phyloP scores from a whole-genome alignment of 1,284 basidiomycete genomes.

The Cryptococcus jaspeensis region DNA sequence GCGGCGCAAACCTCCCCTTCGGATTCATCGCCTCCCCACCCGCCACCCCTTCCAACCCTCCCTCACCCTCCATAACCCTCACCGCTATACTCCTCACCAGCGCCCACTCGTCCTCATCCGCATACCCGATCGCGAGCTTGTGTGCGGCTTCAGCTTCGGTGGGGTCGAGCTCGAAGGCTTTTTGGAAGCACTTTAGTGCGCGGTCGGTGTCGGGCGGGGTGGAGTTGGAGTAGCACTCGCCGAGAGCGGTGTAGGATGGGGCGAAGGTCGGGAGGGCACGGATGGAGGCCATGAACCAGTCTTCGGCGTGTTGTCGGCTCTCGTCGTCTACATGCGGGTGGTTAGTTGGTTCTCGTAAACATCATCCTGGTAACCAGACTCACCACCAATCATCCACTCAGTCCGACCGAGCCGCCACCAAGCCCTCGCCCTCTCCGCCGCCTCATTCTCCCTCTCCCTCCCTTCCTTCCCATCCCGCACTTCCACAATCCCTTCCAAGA shows the following conservation, averaged over 20 bases:
- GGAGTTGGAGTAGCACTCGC: slow-evolving; percentile 79
- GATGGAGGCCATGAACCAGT: slow-evolving; percentile 77
- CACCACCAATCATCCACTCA: slow-evolving; percentile 73
- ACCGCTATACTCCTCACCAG: slow-evolving; percentile 89
- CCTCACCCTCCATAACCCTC: slow-evolving; percentile 89
- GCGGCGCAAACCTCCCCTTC: slow-evolving; percentile 60
- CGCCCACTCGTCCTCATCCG: slow-evolving; percentile 92
- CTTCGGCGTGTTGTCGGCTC: slow-evolving; percentile 65
- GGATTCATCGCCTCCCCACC: slow-evolving; percentile 56
- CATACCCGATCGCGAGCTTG: slow-evolving; percentile 82
- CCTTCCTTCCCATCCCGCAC: slow-evolving; percentile 60
- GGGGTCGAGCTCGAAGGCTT: slow-evolving; percentile 94
- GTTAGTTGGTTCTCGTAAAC: background rate
- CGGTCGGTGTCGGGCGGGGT: slow-evolving; percentile 76
- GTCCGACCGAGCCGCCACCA: slow-evolving; percentile 81
- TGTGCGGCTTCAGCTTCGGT: slow-evolving; percentile 82
- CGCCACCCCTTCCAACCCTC: slow-evolving; percentile 66
- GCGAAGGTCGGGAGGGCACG: slow-evolving; percentile 77
- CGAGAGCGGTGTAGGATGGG: slow-evolving; percentile 89
- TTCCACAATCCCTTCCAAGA: slow-evolving; percentile 63
- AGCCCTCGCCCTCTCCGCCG: slow-evolving; percentile 62
- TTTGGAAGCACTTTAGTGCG: slow-evolving; percentile 95
- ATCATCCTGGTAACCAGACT: slow-evolving; percentile 26
- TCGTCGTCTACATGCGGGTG: slow-evolving; percentile 30
- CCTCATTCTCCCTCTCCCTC: slow-evolving; percentile 53